A percentile compares a stretch with the other conserved stretches of the same genome.
These are phyloP conservation scores for Clonostachys chloroleuca DNA, from an alignment of 2,329 filamentous ascomycete species.

Conservation along the genomic window DNA sequence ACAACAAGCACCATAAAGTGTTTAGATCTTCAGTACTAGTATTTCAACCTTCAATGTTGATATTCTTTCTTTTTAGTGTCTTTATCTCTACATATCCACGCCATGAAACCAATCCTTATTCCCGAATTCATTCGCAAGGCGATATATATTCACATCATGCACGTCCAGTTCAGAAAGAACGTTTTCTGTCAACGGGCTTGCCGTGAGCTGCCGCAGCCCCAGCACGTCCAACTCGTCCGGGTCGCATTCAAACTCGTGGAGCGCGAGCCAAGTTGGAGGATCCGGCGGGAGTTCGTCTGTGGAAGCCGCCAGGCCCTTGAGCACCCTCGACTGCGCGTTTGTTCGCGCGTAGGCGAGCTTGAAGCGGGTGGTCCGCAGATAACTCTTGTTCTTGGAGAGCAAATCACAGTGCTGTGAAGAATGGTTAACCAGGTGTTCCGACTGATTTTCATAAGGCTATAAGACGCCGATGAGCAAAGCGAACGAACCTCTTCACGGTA, in stretches of 20 bases:
- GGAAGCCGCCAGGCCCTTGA: slow-evolving; percentile 10
- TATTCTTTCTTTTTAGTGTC: too few relatives aligned
- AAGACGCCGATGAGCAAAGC: not conserved
- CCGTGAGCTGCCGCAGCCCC: not conserved
- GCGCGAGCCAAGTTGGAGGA: slow-evolving; percentile 9
- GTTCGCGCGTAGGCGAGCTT: slow-evolving; percentile 10
- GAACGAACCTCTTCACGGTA: slow-evolving; percentile 11
- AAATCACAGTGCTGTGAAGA: not conserved
- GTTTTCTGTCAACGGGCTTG: not conserved
- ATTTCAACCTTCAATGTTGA: too few relatives aligned
- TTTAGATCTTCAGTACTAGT: too few relatives aligned
- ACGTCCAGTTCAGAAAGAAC: not conserved
- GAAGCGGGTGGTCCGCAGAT: slow-evolving; percentile 13
- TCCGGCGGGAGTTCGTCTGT: slow-evolving; percentile 7
- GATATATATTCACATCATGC: not conserved
- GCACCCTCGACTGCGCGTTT: slow-evolving; percentile 11
- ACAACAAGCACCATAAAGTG: too few relatives aligned
- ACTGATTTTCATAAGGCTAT: too few relatives aligned
- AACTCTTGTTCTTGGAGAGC: slow-evolving; percentile 8
- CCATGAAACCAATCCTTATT: not conserved
- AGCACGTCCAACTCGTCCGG: not conserved
- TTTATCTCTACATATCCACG: not conserved
- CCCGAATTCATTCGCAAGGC: slow-evolving; percentile 1
- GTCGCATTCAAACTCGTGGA: slow-evolving; percentile 4
- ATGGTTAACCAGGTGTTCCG: too few relatives aligned